phyloP scores from a whole-genome alignment of 768 basidiomycete genomes.

The Leccinum rimulosum region DNA sequence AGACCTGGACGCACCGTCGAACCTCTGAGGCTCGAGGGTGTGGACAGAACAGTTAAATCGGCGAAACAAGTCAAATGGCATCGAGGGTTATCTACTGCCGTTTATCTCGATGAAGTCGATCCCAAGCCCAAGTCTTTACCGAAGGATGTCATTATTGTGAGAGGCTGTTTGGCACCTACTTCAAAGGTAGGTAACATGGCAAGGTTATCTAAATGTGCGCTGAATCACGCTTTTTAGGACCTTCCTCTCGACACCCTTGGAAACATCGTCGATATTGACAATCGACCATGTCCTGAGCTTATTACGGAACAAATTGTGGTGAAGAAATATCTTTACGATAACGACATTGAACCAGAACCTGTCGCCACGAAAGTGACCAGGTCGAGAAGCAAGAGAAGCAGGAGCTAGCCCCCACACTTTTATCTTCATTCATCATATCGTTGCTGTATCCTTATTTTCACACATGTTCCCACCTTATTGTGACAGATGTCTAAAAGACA shows the following conservation, averaged over 20 bases:
- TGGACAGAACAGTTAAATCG: conserved; percentile 29
- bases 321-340: conserved; percentile 80
- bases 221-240: conserved; percentile 39
- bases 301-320: conserved; percentile 65
- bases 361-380: conserved; percentile 50
- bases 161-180: conserved; percentile 65
- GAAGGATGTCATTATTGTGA: conserved; percentile 42
- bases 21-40: conserved; percentile 37
- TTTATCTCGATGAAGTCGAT: conserved; percentile 63
- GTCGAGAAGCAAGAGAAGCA: conserved; percentile 51
- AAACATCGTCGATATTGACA: conserved; percentile 58
- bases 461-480: conserved; percentile 8
- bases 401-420: conserved; percentile 26
- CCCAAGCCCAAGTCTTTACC: conserved; percentile 44
- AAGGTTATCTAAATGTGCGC: neutral
- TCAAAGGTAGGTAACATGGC: conserved; percentile 54
- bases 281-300: conserved; percentile 52
- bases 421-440: conserved; percentile 22
- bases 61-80: conserved; percentile 78
- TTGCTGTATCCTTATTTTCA: conserved; percentile 35
- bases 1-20: conserved; percentile 41
- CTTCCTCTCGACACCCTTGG: conserved; percentile 68
- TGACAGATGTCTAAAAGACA: neutral
- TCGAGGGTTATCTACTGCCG: conserved; percentile 56
- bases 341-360: conserved; percentile 47